Evolutionary conservation across 495 filamentous ascomycete genomes (phyloP).

Genomic region (Hamigera avellanea): DNA sequence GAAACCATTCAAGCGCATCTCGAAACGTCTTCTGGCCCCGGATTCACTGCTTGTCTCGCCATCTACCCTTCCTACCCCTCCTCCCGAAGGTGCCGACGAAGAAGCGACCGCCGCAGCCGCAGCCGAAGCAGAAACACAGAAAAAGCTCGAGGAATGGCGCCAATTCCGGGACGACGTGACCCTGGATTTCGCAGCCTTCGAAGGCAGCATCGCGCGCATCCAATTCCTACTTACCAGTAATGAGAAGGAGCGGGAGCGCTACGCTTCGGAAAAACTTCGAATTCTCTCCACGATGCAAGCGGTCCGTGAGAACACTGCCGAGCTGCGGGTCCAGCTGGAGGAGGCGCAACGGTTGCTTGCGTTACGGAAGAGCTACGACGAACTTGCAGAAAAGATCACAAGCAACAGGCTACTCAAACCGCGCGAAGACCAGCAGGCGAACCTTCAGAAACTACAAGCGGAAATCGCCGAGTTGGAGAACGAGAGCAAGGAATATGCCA

Average conservation of each 20-base stretch:
- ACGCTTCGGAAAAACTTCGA: constrained; percentile 64
- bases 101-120: constrained; percentile 22
- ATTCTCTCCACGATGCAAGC: constrained; percentile 65
- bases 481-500: constrained; percentile 70
- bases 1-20: constrained; percentile 82
- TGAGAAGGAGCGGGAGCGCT: constrained; percentile 71
- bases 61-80: constrained; percentile 52
- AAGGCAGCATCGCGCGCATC: constrained; percentile 74
- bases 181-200: constrained; percentile 84
- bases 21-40: constrained; percentile 61
- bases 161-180: constrained; percentile 70
- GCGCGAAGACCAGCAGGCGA: constrained; percentile 68
- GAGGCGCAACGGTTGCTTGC: constrained; percentile 65
- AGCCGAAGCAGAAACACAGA: constrained; percentile 29
- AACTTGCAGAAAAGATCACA: constrained; percentile 75
- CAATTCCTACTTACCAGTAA: constrained; percentile 82
- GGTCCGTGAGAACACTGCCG: constrained; percentile 64
- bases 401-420: constrained; percentile 66
- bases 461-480: constrained; percentile 82
- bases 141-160: constrained; percentile 40
- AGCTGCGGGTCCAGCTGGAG: constrained; percentile 59
- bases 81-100: constrained; percentile 47
- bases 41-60: constrained; percentile 44
- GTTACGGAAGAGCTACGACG: constrained; percentile 76
- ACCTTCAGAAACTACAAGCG: constrained; percentile 66